Evolutionary conservation across 192 early-diverging fungal species (phyloP).

Genomic region (Umbelopsis ramanniana): DNA sequence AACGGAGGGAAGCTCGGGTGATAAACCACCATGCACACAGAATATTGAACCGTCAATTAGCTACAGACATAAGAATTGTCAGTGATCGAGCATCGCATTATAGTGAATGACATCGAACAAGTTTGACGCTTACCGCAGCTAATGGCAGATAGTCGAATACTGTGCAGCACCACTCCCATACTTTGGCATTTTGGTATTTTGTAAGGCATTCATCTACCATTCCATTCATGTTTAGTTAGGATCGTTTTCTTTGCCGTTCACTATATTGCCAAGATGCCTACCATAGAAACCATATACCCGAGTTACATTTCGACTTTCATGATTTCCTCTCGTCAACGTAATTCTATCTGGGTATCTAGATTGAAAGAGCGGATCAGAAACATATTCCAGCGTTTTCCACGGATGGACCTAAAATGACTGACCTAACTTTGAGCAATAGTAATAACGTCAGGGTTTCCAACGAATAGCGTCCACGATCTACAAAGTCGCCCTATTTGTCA

Average conservation of each 20-base stretch:
- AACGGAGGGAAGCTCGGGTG: constrained; percentile 86
- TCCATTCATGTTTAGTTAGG: background rate
- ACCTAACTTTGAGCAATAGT: constrained; percentile 90
- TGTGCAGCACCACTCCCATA: constrained; percentile 94
- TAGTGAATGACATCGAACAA: background rate
- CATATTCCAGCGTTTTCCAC: background rate
- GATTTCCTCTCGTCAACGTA: constrained; percentile 92
- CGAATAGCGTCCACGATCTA: constrained; percentile 95
- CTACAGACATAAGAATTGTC: constrained; percentile 44
- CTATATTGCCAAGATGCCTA: constrained; percentile 29
- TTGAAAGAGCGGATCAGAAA: background rate
- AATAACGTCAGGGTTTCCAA: constrained; percentile 95
- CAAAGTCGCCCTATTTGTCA: constrained; percentile 86
- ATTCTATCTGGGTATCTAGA: constrained; percentile 94
- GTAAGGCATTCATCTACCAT: constrained; percentile 85
- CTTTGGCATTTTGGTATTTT: constrained; percentile 91
- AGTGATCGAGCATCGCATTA: background rate
- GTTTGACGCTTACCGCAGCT: constrained; percentile 71
- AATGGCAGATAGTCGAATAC: constrained; percentile 92
- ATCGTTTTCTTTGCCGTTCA: background rate
- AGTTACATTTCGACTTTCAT: constrained; percentile 95
- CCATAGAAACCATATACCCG: constrained; percentile 96
- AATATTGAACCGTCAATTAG: constrained; percentile 87
- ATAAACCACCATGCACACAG: constrained; percentile 92
- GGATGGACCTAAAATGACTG: constrained; percentile 1